phyloP scores from a whole-genome alignment of 768 basidiomycete species.

The Amanita muscaria region DNA sequence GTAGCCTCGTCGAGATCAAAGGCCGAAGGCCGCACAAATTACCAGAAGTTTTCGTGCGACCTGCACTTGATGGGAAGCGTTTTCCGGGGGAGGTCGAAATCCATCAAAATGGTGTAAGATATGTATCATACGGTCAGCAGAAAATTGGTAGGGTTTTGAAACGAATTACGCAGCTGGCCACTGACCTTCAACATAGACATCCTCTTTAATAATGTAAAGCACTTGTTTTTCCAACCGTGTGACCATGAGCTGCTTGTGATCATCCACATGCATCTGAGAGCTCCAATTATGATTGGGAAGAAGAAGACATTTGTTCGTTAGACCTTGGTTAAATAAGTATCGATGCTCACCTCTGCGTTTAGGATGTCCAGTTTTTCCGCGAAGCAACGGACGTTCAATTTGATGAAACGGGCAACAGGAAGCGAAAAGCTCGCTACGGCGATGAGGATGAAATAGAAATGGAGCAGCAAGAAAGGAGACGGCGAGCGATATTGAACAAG shows the following conservation, averaged over 20 bases:
- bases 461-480: slow-evolving; percentile 93
- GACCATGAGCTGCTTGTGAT: slow-evolving; percentile 93
- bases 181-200: slow-evolving; percentile 48
- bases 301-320: slow-evolving; percentile 84
- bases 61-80: slow-evolving; percentile 90
- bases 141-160: slow-evolving; percentile 64
- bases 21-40: slow-evolving; percentile 80
- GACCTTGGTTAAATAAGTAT: slow-evolving; percentile 2
- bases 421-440: slow-evolving; percentile 92
- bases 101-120: slow-evolving; percentile 93
- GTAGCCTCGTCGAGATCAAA: slow-evolving; percentile 78
- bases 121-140: slow-evolving; percentile 81
- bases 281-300: slow-evolving; percentile 98
- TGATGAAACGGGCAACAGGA: slow-evolving; percentile 98
- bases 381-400: slow-evolving; percentile 97
- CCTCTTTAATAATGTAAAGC: slow-evolving; percentile 94
- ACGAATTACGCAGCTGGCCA: not conserved
- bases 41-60: slow-evolving; percentile 88
- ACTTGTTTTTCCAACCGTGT: slow-evolving; percentile 98
- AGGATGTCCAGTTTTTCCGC: slow-evolving; percentile 98
- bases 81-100: slow-evolving; percentile 97
- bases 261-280: slow-evolving; percentile 85
- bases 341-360: slow-evolving; percentile 4
- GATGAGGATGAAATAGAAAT: slow-evolving; percentile 99
- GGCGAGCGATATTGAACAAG: slow-evolving; percentile 82